phyloP scores from a whole-genome alignment of 2,329 filamentous ascomycete species.

The Westerdykella aurantiaca region DNA sequence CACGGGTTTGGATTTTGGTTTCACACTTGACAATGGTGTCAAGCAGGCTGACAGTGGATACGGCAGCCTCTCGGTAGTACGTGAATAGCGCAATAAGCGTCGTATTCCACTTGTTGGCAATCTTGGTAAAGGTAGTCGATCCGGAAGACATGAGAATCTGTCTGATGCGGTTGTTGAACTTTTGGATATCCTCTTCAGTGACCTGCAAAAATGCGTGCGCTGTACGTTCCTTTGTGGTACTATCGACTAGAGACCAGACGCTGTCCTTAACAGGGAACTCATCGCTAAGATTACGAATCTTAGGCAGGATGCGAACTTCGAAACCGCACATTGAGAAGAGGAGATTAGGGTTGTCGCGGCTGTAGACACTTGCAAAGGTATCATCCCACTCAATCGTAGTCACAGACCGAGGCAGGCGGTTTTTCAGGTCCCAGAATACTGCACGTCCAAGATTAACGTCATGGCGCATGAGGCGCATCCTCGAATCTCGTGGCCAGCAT shows the following conservation, averaged over 20 bases:
- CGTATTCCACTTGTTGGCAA: constrained; percentile 99
- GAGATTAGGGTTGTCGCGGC: constrained; percentile 92
- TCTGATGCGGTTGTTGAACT: constrained; percentile 98
- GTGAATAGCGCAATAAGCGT: constrained; percentile 95
- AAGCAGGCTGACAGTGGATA: constrained; percentile 86
- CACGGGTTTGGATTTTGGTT: constrained; percentile 97
- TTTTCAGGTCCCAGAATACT: constrained; percentile 99
- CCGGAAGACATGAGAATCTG: constrained; percentile 99
- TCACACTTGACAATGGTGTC: constrained; percentile 99
- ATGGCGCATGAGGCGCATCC: constrained; percentile 97
- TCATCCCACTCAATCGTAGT: constrained; percentile 99
- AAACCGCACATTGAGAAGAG: constrained; percentile 98
- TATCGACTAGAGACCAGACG: constrained; percentile 96
- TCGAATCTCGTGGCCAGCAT: constrained; percentile 95
- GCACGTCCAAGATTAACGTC: constrained; percentile 96
- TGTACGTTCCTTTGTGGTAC: constrained; percentile 92
- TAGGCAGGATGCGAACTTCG: constrained; percentile 91
- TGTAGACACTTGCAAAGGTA: constrained; percentile 97
- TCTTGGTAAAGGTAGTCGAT: constrained; percentile 99
- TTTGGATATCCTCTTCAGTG: constrained; percentile 94
- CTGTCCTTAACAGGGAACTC: constrained; percentile 97
- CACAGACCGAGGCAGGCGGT: constrained; percentile 84
- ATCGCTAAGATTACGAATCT: constrained; percentile 89
- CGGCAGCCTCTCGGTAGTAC: constrained; percentile 95
- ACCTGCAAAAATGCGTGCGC: constrained; percentile 97